A percentile compares a stretch with the other conserved stretches of the same genome.
These are phyloP conservation scores for Candida yuanshanica DNA, from an alignment of 805 yeast species.

Conservation along the genomic window DNA sequence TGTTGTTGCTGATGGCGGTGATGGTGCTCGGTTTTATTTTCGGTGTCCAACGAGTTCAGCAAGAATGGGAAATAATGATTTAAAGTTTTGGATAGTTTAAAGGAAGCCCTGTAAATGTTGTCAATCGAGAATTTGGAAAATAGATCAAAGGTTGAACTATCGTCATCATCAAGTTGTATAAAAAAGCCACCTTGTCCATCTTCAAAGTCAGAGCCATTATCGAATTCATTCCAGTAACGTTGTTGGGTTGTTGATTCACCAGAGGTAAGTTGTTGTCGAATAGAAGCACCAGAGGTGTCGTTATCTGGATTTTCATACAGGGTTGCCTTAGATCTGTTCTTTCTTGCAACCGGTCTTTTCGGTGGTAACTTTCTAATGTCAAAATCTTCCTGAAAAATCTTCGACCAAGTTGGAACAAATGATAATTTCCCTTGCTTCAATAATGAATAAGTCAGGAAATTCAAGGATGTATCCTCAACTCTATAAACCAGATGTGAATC, in stretches of 20 bases:
- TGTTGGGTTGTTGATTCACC: constrained; percentile 10
- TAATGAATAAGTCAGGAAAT: constrained; percentile 26
- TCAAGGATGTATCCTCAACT: constrained; percentile 34
- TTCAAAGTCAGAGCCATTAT: constrained; percentile 51
- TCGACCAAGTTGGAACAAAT: constrained; percentile 35
- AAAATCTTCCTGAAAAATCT: constrained; percentile 20
- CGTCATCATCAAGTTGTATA: constrained; percentile 31
- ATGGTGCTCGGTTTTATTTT: background rate
- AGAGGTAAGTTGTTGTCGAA: background rate
- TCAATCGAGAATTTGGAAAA: constrained; percentile 23
- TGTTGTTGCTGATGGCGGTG: background rate
- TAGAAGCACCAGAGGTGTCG: background rate
- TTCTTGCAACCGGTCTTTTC: constrained; percentile 3
- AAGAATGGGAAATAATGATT: constrained; percentile 16
- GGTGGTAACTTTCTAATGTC: constrained; percentile 46
- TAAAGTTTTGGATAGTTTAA: constrained; percentile 8
- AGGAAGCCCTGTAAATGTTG: constrained; percentile 21
- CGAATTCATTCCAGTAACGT: constrained; percentile 67
- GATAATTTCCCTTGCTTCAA: constrained; percentile 25
- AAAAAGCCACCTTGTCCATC: constrained; percentile 32
- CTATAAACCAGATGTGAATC: constrained; percentile 43
- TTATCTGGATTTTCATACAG: background rate
- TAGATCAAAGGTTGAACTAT: constrained; percentile 6
- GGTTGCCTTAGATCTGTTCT: background rate
- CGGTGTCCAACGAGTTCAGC: constrained; percentile 8